Evolutionary conservation across 2,329 filamentous ascomycete species (phyloP), one percentile per base, ranked within the genome.

Genomic region (Chrysoporthe austroafricana): DNA sequence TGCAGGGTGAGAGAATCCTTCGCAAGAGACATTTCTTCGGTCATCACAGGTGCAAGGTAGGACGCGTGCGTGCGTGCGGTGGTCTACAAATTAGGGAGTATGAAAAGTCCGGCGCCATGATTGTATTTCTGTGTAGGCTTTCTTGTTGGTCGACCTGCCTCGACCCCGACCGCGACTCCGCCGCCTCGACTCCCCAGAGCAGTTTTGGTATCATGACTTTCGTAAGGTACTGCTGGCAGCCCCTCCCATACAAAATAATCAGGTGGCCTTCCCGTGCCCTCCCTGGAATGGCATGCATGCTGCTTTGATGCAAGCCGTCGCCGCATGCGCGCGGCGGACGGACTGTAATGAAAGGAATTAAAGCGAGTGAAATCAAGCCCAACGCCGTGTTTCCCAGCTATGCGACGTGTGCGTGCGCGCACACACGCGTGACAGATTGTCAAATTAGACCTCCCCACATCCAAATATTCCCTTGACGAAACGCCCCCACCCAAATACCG

Each of bases 141-240:
- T 26, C 26, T 36, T 63, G 62, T 63, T 54, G 34, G 60, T 61
- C 63, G 52, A 56, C 32, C 52, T 34, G 32, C 21, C 46, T 39
- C n/a, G 46, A 54, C 36, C 39, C 26, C 26, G 26, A 26, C 26
- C 26, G 26, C 46, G 32, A 54, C 42, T 26, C 26, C 16, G 2
- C 14, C 13, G 7, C 8, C 43, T 39, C 21, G 16, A 18, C 16
- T 50, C 26, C 14, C 32, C 50, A 32, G 39, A 52, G 39, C 62
- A 56, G 50, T 63, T 64, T 66, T 69, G 67, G 67, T 67, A 69
- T 67, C 67, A 67, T 69, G 58, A 50, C 57, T 56, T 64, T 67
- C 60, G 64, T 64, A 62, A 64, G 64, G 64, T 62, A 62, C 64
- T 69, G 67, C 64, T 67, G 56, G 56, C 42, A 50, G 64, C 64